phyloP scores from a whole-genome alignment of 2,329 filamentous ascomycete species.

The Claviceps humidiphila region DNA sequence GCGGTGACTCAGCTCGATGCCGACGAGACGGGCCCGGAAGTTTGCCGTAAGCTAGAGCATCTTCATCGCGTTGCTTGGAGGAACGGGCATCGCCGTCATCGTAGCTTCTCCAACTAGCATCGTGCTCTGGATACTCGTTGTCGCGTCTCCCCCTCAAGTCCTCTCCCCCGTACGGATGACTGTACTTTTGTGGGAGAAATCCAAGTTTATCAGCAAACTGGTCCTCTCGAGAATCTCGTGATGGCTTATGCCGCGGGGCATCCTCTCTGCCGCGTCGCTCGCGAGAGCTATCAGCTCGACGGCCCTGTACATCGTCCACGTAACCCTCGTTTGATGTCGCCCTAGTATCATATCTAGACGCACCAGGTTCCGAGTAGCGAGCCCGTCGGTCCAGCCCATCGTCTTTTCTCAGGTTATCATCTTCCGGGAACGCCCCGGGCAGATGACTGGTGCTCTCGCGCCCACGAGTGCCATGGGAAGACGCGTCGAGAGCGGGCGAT shows the following conservation, averaged over 20 bases:
- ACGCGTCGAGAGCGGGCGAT: constrained; percentile 21
- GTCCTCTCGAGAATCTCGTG: no score
- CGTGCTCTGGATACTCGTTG: constrained; percentile 7
- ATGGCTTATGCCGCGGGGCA: no score
- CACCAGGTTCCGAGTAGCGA: constrained; percentile 15
- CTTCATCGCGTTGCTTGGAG: constrained; percentile 21
- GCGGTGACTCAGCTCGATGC: constrained; percentile 9
- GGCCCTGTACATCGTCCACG: background rate
- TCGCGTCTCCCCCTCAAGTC: background rate
- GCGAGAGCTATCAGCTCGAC: background rate
- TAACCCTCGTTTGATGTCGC: constrained; percentile 6
- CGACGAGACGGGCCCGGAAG: constrained; percentile 14
- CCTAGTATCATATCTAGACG: constrained; percentile 8
- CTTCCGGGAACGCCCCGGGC: constrained; percentile 22
- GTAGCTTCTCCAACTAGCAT: constrained; percentile 15
- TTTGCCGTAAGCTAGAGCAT: constrained; percentile 39
- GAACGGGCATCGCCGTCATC: constrained; percentile 2
- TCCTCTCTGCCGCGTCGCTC: no score
- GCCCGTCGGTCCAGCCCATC: constrained; percentile 11
- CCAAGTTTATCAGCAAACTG: no score
- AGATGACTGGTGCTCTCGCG: constrained; percentile 14
- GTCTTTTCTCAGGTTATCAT: constrained; percentile 11
- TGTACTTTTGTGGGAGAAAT: no score
- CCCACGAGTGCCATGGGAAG: constrained; percentile 20
- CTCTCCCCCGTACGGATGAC: no score